Conservation (phyloP, 2,329 filamentous ascomycete species). For the Neocucurbitaria cava region DNA sequence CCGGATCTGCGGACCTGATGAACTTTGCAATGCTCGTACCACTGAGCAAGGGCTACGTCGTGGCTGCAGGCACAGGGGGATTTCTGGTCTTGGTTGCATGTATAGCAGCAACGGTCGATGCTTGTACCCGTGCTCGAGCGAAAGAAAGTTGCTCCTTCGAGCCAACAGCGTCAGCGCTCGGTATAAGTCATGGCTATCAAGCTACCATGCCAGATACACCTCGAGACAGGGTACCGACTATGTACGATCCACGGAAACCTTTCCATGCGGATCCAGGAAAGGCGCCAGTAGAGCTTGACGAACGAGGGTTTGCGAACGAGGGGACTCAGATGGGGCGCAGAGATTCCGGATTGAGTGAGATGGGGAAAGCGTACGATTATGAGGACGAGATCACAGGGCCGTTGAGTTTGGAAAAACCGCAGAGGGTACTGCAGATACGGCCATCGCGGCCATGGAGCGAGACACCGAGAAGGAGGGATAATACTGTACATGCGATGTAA, state of each 20-base stretch:
- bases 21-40: slow-evolving; percentile 29
- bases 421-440: slow-evolving; percentile 21
- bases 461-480: slow-evolving; percentile 3
- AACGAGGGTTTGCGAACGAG: slow-evolving; percentile 12
- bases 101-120: slow-evolving; percentile 21
- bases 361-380: slow-evolving; percentile 6
- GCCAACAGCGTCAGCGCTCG: slow-evolving; percentile 38
- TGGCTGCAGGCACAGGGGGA: slow-evolving; percentile 23
- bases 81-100: slow-evolving; percentile 24
- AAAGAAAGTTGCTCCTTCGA: slow-evolving; percentile 38
- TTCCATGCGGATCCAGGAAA: slow-evolving; percentile 7
- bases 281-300: slow-evolving; percentile 15
- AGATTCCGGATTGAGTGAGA: slow-evolving; percentile 25
- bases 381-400: slow-evolving; percentile 24
- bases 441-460: slow-evolving; percentile 41
- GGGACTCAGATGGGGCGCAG: slow-evolving; percentile 17
- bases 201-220: slow-evolving; percentile 19
- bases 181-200: slow-evolving; percentile 34
- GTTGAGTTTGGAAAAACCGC: slow-evolving; percentile 24
- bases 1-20: slow-evolving; percentile 21
- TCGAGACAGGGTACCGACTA: slow-evolving; percentile 26
- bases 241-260: slow-evolving; percentile 32
- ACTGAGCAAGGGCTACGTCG: slow-evolving; percentile 27
- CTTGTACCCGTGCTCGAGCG: slow-evolving; percentile 18
- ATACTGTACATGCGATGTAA: slow-evolving; percentile 16